Percentiles rank a stretch among this genome's conserved stretches.
These are phyloP conservation scores for Tetrahymena malaccensis DNA, from an alignment of 73 alveolate species.

Conservation along the genomic window DNA sequence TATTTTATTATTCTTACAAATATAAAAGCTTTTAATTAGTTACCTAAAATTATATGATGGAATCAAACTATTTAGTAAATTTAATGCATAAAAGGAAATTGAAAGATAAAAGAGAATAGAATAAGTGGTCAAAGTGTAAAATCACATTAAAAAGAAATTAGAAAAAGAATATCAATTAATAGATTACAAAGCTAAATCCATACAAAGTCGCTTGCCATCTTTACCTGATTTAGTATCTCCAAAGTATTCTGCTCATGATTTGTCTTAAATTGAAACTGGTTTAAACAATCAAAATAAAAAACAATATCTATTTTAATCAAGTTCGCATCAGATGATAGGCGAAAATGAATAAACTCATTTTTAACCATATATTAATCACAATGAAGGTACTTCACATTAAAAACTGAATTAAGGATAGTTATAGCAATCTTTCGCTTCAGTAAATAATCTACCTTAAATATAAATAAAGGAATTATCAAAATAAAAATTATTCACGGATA, in stretches of 20 bases:
- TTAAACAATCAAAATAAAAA: not conserved
- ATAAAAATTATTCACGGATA: not conserved
- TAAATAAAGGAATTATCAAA: not conserved
- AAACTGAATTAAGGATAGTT: not conserved
- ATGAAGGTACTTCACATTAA: not conserved
- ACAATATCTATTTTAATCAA: not conserved
- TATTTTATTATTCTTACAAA: too few relatives aligned
- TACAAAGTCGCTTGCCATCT: not conserved
- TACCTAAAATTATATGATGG: not conserved
- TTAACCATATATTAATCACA: not conserved
- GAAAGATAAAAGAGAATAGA: not conserved
- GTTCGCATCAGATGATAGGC: not conserved
- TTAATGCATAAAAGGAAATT: not conserved
- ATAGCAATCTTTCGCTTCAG: not conserved
- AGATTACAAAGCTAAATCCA: not conserved
- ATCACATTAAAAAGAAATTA: not conserved
- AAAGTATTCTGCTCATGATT: not conserved
- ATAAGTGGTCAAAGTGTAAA: not conserved
- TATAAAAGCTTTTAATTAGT: not conserved
- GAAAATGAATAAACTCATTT: not conserved
- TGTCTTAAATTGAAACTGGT: not conserved
- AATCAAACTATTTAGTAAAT: not conserved
- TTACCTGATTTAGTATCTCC: not conserved
- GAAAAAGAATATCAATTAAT: not conserved
- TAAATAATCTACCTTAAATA: not conserved